Evolutionary conservation across 2,329 filamentous ascomycete species (phyloP).

Genomic region (Neodidymelliopsis sp.): DNA sequence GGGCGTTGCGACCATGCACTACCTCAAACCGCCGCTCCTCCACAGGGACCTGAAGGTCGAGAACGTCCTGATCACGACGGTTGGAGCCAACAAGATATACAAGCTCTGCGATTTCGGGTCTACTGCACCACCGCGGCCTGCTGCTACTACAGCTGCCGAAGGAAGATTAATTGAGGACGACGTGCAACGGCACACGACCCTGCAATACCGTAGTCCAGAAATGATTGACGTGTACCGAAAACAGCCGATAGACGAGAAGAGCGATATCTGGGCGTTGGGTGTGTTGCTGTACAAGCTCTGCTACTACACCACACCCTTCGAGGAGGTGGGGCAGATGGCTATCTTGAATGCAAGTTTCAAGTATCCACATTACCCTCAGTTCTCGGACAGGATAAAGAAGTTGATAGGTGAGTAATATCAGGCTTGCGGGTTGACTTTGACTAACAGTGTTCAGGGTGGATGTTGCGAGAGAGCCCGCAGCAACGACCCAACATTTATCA

Average conservation of each 20-base stretch:
- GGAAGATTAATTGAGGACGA: constrained; percentile 95
- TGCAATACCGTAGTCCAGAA: constrained; percentile 97
- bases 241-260: constrained; percentile 97
- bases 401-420: constrained; percentile 74
- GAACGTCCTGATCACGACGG: constrained; percentile 87
- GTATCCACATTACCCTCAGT: constrained; percentile 85
- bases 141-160: constrained; percentile 85
- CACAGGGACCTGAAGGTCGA: constrained; percentile 98
- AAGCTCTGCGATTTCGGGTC: constrained; percentile 99
- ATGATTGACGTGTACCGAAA: constrained; percentile 99
- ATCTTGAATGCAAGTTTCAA: constrained; percentile 96
- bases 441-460: constrained; percentile 69
- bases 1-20: constrained; percentile 98
- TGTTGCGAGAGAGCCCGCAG: constrained; percentile 85
- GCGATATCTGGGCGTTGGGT: constrained; percentile 96
- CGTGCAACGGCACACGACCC: constrained; percentile 93
- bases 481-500: constrained; percentile 92
- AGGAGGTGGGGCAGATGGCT: constrained; percentile 95
- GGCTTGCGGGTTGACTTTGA: neutral
- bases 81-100: constrained; percentile 74
- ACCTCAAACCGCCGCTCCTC: constrained; percentile 89
- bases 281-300: constrained; percentile 97
- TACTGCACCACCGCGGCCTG: constrained; percentile 80
- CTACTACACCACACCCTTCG: constrained; percentile 98
- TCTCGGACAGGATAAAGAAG: constrained; percentile 88